Conservation (phyloP, 768 basidiomycete species). For the Rhizopogon sp. region DNA sequence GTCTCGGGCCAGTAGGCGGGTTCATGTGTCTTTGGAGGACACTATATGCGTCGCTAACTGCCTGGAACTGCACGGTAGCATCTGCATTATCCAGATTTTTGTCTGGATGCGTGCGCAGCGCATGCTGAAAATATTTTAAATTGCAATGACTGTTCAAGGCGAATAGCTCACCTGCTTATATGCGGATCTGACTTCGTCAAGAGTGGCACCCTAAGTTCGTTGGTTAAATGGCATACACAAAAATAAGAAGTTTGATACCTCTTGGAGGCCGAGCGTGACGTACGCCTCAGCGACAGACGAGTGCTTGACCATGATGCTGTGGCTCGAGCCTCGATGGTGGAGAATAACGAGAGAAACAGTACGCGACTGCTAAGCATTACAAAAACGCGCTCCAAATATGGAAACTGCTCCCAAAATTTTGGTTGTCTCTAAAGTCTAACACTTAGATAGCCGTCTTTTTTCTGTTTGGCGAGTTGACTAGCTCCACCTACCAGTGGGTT, state of each 20-base stretch:
- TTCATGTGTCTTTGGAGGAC: constrained; percentile 53
- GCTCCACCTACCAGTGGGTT: neutral
- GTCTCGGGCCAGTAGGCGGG: constrained; percentile 20
- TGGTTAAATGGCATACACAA: neutral
- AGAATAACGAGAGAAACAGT: constrained; percentile 7
- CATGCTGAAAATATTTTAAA: constrained; percentile 35
- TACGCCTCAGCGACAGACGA: constrained; percentile 34
- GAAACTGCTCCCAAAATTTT: constrained; percentile 4
- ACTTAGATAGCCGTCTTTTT: no score
- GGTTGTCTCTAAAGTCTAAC: neutral
- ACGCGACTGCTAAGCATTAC: constrained; percentile 16
- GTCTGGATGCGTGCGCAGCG: constrained; percentile 69
- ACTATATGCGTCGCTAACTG: constrained; percentile 64
- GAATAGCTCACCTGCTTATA: constrained; percentile 57
- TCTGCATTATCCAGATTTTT: constrained; percentile 63
- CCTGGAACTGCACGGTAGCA: constrained; percentile 68
- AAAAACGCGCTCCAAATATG: constrained; percentile 21
- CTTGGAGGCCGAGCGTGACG: constrained; percentile 44
- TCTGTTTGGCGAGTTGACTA: no score
- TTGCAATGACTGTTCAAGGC: neutral
- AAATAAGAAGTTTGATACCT: constrained; percentile 30
- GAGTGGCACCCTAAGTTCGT: constrained; percentile 44
- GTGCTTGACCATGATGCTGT: constrained; percentile 31
- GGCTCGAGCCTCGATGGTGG: constrained; percentile 5
- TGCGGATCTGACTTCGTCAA: constrained; percentile 60